Base-by-base conservation (phyloP, 257 asterid species). In the Lycium barbarum region DNA sequence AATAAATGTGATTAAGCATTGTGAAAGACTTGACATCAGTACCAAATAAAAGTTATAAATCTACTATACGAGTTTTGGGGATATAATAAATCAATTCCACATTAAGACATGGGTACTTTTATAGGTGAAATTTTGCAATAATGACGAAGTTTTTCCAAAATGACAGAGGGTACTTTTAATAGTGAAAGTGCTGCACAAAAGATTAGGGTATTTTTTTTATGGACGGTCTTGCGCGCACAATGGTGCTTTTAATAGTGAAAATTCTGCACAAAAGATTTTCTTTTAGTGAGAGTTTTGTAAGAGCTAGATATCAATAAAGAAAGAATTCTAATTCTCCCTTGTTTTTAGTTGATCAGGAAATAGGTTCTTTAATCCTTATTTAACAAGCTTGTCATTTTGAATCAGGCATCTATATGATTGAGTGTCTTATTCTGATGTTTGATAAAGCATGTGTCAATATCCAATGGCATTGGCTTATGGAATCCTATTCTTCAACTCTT, bases 21-120 rank as follows among this genome's bases (percentile, higher is more conserved):
- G 76, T 58, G 84, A 7, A 38, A 83, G 76, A 83, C 83, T 67
- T 33, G 87, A 13, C 92, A 90, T 88, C 58, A 54, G 13, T n/a
- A 81, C 40, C 58, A 17, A 40, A 72, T 45, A 20, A 18, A 73
- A 47, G 40, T 26, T 73, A 20, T 43, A 72, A 45, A 3, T 45
- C 11, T 72, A 72, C 40, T 2, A 7, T 49, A 22, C 49, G 62
- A 20, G 61, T 74, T 55, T 18, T 47, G n/a, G 0, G 62, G 81
- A 49, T 49, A 6, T 5, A 0, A 72, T 9, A 20, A 73, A 73
- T 73, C 14, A 74, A 74, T 22, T 74, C 43, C 43, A 74, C 6
- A 22, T 49, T 49, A 11, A 49, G 81, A 74, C 40, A 49, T 22
- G 43, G 0, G 47, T 51, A 26, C 49, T 76, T 76, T 51, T 51